Base-by-base conservation (phyloP, 2,329 filamentous ascomycete genomes). In the Aureobasidium subglaciale region DNA sequence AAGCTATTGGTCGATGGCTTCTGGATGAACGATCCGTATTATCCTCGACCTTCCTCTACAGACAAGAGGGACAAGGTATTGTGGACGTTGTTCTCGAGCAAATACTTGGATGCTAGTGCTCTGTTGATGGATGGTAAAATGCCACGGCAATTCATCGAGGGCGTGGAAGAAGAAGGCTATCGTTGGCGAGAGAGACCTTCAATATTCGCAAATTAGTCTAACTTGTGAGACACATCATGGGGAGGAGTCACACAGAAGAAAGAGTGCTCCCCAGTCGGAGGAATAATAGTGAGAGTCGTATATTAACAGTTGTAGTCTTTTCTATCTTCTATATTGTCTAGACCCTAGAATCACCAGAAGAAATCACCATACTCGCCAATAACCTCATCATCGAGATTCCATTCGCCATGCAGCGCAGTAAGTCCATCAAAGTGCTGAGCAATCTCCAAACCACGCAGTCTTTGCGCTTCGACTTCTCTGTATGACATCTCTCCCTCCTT, bases 401-500 rank as follows among this genome's bases (percentile, higher is more conserved):
- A 80, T 60, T 79, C 77, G 11, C 75, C 75, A 63, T 79, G 73
- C 59, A 82, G 65, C 58, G 68, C 72, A 63, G 84, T 81, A 61
- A 85, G 63, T 11, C 67, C 71, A 24, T 76, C 72, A 65, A 82
- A 84, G 37, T 78, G 74, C 62, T 76, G 71, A 4, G 82, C 80
- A 27, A 82, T 69, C 57, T 73, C 69, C 63, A 85, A 59, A 0
- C 82, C 83, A 38, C 78, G 70, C 48, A 75, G 57, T 30, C 82
- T 71, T 66, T 84, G 79, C 57, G 73, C 69, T 61, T 86, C 81
- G 58, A 85, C 80, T 18, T 74, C 71, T 55, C 82, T 76, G 81
- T 81, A 85, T 3, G 75, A 77, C 81, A 81, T 73, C 3, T 73
- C 71, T 66, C 68, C 56, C 0, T 62, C 58, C 43, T 72, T 69